Evolutionary conservation across 2,329 filamentous ascomycete species (phyloP).

Genomic region (Penicillium sp.): DNA sequence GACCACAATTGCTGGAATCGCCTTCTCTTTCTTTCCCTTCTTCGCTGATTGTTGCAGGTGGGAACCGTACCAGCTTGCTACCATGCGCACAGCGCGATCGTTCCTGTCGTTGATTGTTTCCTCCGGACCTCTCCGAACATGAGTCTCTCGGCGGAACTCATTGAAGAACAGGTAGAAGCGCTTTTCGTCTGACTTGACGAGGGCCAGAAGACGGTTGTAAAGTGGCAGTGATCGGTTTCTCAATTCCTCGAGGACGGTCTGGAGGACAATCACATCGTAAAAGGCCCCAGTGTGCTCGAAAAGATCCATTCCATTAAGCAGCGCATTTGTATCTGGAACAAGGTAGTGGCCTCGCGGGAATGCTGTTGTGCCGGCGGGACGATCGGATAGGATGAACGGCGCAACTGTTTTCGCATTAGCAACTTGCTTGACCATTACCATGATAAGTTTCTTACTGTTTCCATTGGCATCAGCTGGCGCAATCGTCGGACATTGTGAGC

Average conservation of each 20-base stretch:
- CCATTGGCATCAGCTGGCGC: conserved; percentile 78
- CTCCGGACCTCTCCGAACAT: conserved; percentile 68
- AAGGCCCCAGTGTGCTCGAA: conserved; percentile 91
- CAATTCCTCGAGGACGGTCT: conserved; percentile 94
- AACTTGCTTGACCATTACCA: conserved; percentile 1
- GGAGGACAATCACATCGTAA: conserved; percentile 93
- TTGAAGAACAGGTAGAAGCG: conserved; percentile 99
- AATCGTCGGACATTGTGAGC: conserved; percentile 68
- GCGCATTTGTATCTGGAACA: conserved; percentile 91
- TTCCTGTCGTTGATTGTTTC: conserved; percentile 97
- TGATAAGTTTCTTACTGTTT: conserved; percentile 54
- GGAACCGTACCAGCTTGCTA: conserved; percentile 84
- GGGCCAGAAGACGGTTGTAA: conserved; percentile 85
- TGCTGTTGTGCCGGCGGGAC: conserved; percentile 75
- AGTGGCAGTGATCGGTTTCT: conserved; percentile 90
- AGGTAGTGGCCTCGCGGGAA: conserved; percentile 91
- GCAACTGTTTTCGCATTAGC: conserved; percentile 54
- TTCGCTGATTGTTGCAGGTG: conserved; percentile 67
- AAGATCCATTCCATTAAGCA: conserved; percentile 93
- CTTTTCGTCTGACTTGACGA: conserved; percentile 95
- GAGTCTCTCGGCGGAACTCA: conserved; percentile 91
- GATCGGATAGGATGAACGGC: conserved; percentile 85
- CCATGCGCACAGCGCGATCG: conserved; percentile 81
- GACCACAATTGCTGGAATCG: conserved; percentile 78
- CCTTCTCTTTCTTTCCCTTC: conserved; percentile 51